These are phyloP conservation scores for Hydnomerulius pinastri DNA, from an alignment of 768 basidiomycete species.

Conservation along the genomic window DNA sequence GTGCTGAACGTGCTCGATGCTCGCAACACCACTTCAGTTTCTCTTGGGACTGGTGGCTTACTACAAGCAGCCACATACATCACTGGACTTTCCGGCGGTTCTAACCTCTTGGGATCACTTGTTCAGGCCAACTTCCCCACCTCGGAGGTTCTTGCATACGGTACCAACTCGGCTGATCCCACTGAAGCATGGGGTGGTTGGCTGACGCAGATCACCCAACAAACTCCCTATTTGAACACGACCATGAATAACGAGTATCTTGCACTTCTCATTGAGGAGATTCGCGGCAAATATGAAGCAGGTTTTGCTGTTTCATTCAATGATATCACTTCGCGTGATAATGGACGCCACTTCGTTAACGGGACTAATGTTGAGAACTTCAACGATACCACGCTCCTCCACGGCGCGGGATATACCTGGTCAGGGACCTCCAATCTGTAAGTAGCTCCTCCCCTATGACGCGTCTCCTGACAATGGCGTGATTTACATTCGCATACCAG, in stretches of 20 bases:
- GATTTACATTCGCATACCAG: conserved; percentile 10
- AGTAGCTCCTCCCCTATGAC: conserved; percentile 2
- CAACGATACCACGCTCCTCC: conserved; percentile 18
- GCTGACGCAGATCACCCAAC: too few relatives aligned
- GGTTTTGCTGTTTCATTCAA: too few relatives aligned
- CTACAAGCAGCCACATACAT: conserved; percentile 40
- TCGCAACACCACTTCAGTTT: conserved; percentile 29
- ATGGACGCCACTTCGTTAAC: conserved; percentile 23
- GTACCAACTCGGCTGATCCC: too few relatives aligned
- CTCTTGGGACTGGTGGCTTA: conserved; percentile 35
- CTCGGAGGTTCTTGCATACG: too few relatives aligned
- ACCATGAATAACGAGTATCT: too few relatives aligned
- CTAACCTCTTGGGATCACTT: conserved; percentile 26
- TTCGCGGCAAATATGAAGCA: too few relatives aligned
- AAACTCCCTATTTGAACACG: too few relatives aligned
- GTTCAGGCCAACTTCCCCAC: too few relatives aligned
- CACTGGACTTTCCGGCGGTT: conserved; percentile 36
- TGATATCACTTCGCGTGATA: too few relatives aligned
- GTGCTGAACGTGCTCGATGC: conserved; percentile 32
- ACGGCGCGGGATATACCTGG: conserved; percentile 27
- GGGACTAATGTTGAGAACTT: conserved; percentile 11
- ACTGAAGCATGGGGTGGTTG: too few relatives aligned
- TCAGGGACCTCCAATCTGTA: conserved; percentile 27
- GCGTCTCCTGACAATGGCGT: not conserved
- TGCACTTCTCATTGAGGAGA: too few relatives aligned